These are phyloP conservation scores for Coemansia sp. DNA, from an alignment of 192 early-diverging fungal genomes.

Conservation along the genomic window DNA sequence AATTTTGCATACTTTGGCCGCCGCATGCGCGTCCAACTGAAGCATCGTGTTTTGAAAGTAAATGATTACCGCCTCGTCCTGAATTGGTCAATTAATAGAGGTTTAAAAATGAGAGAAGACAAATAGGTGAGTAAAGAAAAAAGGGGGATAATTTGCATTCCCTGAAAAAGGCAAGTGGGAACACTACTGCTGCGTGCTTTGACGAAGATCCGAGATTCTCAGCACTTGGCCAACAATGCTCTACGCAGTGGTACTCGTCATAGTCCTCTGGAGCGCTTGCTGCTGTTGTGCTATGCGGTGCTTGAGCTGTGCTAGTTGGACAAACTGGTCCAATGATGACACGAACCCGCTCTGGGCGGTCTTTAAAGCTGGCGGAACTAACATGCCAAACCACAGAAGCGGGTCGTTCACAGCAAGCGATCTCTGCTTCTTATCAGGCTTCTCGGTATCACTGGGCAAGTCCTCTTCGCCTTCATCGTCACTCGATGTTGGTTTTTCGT, in stretches of 20 bases:
- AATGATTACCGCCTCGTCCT: not conserved
- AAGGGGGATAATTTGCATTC: constrained; percentile 1
- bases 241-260: not conserved
- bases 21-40: constrained; percentile 26
- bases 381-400: constrained; percentile 55
- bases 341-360: constrained; percentile 47
- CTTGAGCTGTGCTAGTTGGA: constrained; percentile 38
- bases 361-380: constrained; percentile 50
- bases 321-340: constrained; percentile 25
- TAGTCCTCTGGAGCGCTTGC: not conserved
- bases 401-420: constrained; percentile 25
- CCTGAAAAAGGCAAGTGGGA: not conserved
- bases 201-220: not conserved
- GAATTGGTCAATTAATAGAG: not conserved
- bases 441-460: not conserved
- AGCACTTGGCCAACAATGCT: not conserved
- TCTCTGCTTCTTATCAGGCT: not conserved
- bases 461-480: constrained; percentile 2
- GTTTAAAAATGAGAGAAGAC: constrained; percentile 7
- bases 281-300: constrained; percentile 1
- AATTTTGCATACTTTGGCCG: constrained; percentile 43
- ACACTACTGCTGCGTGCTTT: not conserved
- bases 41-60: constrained; percentile 5
- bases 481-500: not conserved
- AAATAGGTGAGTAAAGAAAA: not conserved